Base-by-base conservation (phyloP, 208 protist species). In the Acanthamoeba divionensis region DNA sequence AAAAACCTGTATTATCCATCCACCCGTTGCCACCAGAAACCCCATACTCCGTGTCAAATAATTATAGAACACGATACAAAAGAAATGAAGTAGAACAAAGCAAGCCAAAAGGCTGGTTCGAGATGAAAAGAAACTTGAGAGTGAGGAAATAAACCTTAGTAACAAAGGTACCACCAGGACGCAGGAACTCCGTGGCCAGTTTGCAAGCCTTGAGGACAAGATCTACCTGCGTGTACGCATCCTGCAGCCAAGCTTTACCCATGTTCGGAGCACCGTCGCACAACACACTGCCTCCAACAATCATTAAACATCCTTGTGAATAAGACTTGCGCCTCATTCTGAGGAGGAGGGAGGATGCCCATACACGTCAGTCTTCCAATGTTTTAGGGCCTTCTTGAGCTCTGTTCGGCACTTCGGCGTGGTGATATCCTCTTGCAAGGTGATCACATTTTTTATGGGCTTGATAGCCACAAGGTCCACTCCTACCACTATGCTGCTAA, bases 201-300 rank as follows among this genome's bases (percentile, higher is more conserved):
- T 98, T 98, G 4, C 98, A 93, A 26, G 98, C 95, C 36, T 96
- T 90, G 13, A 99, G 95, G 54, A 97, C 96, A 6, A 99, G 96
- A 13, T 98, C 96, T 79, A 96, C 96, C 93, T 99, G 98, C 69
- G 96, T 95, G 94, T 98, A 99, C n/a, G 99, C 96, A 96, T 99
- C 99, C 73, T 98, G 96, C 18, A 96, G 94, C 98, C 98, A 99
- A 31, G 97, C 96, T 73, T 95, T 96, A 97, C 99, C 99, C 48
- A 99, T 97, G 95, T 99, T 99, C 24, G 99, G 99, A 36, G 99
- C 98, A 96, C 99, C 99, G 96, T 99, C 99, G 96, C 99, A 97
- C 57, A 99, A 95, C 62, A 99, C 98, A n/a, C 63, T 75, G 13
- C 77, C 12, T 13, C 6, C 10, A 9, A 89, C 13, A 60, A 60